Evolutionary conservation across 2,329 filamentous ascomycete genomes (phyloP), one percentile per base, ranked within the genome.

Genomic region (Hymenoscyphus infarciens): DNA sequence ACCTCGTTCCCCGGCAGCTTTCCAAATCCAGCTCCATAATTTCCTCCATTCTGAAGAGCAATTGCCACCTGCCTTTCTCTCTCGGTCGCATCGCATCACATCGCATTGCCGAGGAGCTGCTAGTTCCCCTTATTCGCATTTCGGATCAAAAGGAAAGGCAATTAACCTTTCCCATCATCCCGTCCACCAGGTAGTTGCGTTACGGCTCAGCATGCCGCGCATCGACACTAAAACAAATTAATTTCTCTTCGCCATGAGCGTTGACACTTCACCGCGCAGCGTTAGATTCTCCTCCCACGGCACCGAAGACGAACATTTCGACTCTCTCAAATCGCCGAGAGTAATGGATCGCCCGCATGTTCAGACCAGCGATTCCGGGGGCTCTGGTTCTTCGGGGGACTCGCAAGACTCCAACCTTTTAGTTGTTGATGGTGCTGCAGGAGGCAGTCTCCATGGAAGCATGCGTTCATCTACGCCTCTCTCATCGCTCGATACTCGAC

Each of bases 251-350:
- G 63, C 57, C 56, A 74, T 74, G 72, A 72, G 65, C 63, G 57
- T 78, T 69, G 83, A 86, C 66, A 74, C 79, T 39, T 83, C 83
- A 11, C 81, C 83, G 58, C 80, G 83, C 69, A 78, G 79, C 66
- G 82, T 87, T 66, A 81, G 83, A 67, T 87, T 87, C 70, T 81
- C 81, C 55, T 81, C 81, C 55, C 78, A 80, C 64, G 74, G 75
- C 71, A 82, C 81, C 63, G 76, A 80, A 61, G 79, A 81, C 27
- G 74, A 79, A 39, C 76, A 75, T 27, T 63, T 74, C 57, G 81
- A 83, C 29, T 79, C 77, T 67, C 66, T 75, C 66, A 81, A 68
- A 71, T 76, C 63, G 66, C 75, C 66, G 10, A 69, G 63, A 52
- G 67, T 73, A 16, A 74, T 74, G 72, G 73, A 73, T 54, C 69